These are phyloP conservation scores for Lipomyces lipofer DNA, from an alignment of 805 yeast genomes.

Conservation along the genomic window DNA sequence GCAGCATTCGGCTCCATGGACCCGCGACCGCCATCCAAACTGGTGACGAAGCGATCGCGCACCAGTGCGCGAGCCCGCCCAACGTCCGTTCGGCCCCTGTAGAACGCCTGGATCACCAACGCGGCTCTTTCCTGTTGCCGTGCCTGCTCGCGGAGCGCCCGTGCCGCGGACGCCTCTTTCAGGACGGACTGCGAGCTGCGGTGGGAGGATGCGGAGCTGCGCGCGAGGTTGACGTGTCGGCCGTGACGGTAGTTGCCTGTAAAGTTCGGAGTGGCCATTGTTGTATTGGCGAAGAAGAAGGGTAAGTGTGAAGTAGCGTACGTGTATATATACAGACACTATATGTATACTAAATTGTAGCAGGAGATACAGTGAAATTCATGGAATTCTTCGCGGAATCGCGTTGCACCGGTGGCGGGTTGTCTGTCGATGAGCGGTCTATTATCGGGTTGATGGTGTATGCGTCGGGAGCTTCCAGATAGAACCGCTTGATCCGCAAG, in stretches of 20 bases:
- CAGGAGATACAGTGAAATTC: neutral
- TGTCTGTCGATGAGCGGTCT: neutral
- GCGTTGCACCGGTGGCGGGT: too few species aligned
- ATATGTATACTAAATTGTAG: neutral
- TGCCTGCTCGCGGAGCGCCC: constrained; percentile 62
- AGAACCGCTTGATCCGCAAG: too few species aligned
- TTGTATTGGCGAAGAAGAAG: too few species aligned
- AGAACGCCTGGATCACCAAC: constrained; percentile 48
- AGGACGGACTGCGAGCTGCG: constrained; percentile 46
- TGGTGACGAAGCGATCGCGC: constrained; percentile 14
- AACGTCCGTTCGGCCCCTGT: constrained; percentile 23
- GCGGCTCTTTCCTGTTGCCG: constrained; percentile 55
- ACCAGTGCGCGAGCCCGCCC: constrained; percentile 12
- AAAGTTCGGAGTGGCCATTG: constrained; percentile 47
- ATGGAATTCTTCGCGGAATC: too few species aligned
- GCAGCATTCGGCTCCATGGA: constrained; percentile 3
- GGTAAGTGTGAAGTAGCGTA: neutral
- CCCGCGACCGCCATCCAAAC: neutral
- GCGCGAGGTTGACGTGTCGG: constrained; percentile 64
- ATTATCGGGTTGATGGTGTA: neutral
- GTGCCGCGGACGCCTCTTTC: constrained; percentile 64
- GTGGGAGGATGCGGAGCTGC: constrained; percentile 43
- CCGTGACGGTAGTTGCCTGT: constrained; percentile 63
- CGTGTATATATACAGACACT: neutral
- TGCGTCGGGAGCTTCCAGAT: neutral